Base-by-base conservation (phyloP, 2,329 filamentous ascomycete genomes). In the Trematosphaeria pertusa region DNA sequence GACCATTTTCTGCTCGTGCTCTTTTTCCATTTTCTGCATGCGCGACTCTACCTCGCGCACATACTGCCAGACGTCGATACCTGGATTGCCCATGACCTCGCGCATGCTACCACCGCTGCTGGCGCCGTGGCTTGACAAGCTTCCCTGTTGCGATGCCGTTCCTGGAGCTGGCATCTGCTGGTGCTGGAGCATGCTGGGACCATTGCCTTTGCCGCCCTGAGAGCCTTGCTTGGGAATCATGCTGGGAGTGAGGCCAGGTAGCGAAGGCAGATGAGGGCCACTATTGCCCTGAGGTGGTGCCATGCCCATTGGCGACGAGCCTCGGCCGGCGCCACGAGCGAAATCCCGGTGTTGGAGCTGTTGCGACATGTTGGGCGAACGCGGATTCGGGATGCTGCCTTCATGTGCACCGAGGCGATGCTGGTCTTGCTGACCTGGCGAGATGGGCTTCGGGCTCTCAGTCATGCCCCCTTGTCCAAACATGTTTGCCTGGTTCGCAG, bases 381-480 rank as follows among this genome's bases (percentile, higher is more conserved):
- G 79, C 53, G 86, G 84, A 46, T 84, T 79, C 32, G 72, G 75
- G 41, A 76, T 62, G 44, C 61, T 68, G 31, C 65, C 73, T 50
- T 81, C 71, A 21, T 75, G 71, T 12, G 80, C 71, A 55, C 84
- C 83, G 38, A 87, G 77, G 15, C 79, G 67, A 72, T 74, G 74
- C 46, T 81, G 77, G 15, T 79, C 75, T 53, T 77, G 75, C 46
- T 78, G 77, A 14, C 80, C 80, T n/a, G 88, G 87, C 50, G 87
- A 91, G 31, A 96, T 77, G 3, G 91, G 87, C 65, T 92, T 95
- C 0, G 91, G 91, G 56, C 89, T 95, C 71, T 96, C 91, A 3
- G 88, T 94, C 76, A 96, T 88, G 43, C 75, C 73, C 42, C 83
- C 81, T 54, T 91, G 86, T 7, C 85, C 81, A 66, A 90, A 95